These are phyloP conservation scores for Sclerotinia spermophila DNA, from an alignment of 2,329 filamentous ascomycete species.

Conservation along the genomic window DNA sequence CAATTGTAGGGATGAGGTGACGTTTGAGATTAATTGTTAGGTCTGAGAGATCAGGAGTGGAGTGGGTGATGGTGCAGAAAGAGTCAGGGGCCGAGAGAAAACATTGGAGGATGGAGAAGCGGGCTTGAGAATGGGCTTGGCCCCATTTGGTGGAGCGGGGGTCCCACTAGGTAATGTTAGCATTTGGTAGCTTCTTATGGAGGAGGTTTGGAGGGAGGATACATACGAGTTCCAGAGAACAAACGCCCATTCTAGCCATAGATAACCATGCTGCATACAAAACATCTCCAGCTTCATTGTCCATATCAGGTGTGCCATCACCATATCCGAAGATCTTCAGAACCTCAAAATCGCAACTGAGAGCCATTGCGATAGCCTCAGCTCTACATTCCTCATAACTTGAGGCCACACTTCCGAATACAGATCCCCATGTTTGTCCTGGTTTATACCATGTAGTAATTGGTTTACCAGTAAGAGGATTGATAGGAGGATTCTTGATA, in stretches of 20 bases:
- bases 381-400: conserved; percentile 94
- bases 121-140: conserved; percentile 85
- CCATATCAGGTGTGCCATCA: conserved; percentile 68
- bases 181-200: not conserved
- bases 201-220: not conserved
- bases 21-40: conserved; percentile 80
- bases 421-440: conserved; percentile 89
- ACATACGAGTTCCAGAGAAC: conserved; percentile 68
- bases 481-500: conserved; percentile 72
- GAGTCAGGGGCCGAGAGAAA: conserved; percentile 83
- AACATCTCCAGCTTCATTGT: conserved; percentile 76
- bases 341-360: conserved; percentile 84
- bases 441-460: conserved; percentile 89
- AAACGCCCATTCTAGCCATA: conserved; percentile 91
- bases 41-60: conserved; percentile 67
- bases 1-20: conserved; percentile 78
- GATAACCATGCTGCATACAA: conserved; percentile 84
- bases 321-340: conserved; percentile 91
- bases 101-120: conserved; percentile 80
- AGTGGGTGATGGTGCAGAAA: conserved; percentile 79
- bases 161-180: conserved; percentile 59
- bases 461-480: conserved; percentile 72
- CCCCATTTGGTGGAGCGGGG: conserved; percentile 89
- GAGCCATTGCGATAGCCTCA: conserved; percentile 87
- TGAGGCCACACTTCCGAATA: conserved; percentile 83